Conservation (phyloP, 2,329 filamentous ascomycete genomes). For the Annulohypoxylon truncatum region DNA sequence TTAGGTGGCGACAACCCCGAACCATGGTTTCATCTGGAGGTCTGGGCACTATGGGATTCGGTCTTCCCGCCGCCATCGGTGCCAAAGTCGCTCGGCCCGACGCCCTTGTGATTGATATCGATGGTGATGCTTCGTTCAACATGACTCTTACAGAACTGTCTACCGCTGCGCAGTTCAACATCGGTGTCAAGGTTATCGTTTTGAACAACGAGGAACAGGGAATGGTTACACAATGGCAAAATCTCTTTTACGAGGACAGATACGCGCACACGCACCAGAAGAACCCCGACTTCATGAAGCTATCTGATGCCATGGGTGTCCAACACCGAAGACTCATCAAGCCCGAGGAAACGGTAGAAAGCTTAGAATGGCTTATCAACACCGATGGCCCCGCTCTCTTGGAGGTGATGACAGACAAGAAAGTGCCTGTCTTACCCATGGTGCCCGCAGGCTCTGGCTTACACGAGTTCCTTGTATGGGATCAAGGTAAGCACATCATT, state of each 20-base stretch:
- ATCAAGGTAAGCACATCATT: conserved; percentile 69
- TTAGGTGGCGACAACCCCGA: conserved; percentile 90
- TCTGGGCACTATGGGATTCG: conserved; percentile 95
- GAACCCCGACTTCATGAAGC: conserved; percentile 96
- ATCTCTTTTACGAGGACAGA: conserved; percentile 94
- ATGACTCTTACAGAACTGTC: conserved; percentile 98
- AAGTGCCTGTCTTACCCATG: conserved; percentile 97
- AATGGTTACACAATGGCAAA: conserved; percentile 99
- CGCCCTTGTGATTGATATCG: conserved; percentile 91
- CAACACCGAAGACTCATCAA: conserved; percentile 78
- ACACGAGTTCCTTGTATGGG: conserved; percentile 93
- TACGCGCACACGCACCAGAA: conserved; percentile 92
- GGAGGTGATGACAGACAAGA: conserved; percentile 90
- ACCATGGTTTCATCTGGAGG: conserved; percentile 97
- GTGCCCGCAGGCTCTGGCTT: conserved; percentile 87
- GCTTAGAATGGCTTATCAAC: conserved; percentile 88
- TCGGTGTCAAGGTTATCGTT: conserved; percentile 93
- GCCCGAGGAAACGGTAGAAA: conserved; percentile 80
- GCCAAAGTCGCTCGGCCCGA: conserved; percentile 88
- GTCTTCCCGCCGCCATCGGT: conserved; percentile 93
- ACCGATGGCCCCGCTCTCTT: conserved; percentile 91
- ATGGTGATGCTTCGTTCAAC: conserved; percentile 98
- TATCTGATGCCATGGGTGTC: conserved; percentile 91
- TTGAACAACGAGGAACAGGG: conserved; percentile 98
- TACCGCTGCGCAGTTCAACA: conserved; percentile 94